phyloP scores from a whole-genome alignment of 805 yeast species.

The Hanseniaspora nectarophila region DNA sequence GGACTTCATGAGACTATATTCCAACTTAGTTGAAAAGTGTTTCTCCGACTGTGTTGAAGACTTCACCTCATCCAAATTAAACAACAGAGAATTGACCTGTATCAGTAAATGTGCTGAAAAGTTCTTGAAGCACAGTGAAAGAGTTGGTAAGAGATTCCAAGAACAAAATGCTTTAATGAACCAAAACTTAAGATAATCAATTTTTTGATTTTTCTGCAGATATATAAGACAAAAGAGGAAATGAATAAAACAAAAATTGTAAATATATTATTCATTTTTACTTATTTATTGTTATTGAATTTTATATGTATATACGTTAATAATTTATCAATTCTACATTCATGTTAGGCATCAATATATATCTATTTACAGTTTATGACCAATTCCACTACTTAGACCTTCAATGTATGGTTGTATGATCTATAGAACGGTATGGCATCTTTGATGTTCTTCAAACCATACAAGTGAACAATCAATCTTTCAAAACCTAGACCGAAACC shows the following conservation, averaged over 20 bases:
- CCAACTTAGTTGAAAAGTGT: slow-evolving; percentile 91
- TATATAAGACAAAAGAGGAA: neutral
- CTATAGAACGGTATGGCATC: slow-evolving; percentile 86
- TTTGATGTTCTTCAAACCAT: slow-evolving; percentile 56
- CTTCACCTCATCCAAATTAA: slow-evolving; percentile 82
- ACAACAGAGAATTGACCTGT: slow-evolving; percentile 76
- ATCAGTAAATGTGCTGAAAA: slow-evolving; percentile 89
- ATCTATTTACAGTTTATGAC: too few relatives aligned
- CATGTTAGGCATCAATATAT: neutral
- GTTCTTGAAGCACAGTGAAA: slow-evolving; percentile 93
- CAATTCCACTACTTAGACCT: neutral
- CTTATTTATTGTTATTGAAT: too few relatives aligned
- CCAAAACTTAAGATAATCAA: slow-evolving; percentile 43
- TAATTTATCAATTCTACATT: neutral
- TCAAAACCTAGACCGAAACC: slow-evolving; percentile 96
- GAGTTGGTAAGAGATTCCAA: slow-evolving; percentile 98
- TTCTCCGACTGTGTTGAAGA: slow-evolving; percentile 96
- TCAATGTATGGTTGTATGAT: slow-evolving; percentile 40
- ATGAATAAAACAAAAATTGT: neutral
- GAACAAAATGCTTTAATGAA: slow-evolving; percentile 81
- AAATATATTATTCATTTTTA: too few relatives aligned
- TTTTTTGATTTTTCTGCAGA: neutral
- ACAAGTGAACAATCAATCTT: slow-evolving; percentile 60
- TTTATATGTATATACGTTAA: neutral
- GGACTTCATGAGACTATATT: slow-evolving; percentile 94